A percentile compares a stretch with the other conserved stretches of the same genome.
Evolutionary conservation across 177 flowering plant species (phyloP).

Genomic region (Telopea speciosissima): DNA sequence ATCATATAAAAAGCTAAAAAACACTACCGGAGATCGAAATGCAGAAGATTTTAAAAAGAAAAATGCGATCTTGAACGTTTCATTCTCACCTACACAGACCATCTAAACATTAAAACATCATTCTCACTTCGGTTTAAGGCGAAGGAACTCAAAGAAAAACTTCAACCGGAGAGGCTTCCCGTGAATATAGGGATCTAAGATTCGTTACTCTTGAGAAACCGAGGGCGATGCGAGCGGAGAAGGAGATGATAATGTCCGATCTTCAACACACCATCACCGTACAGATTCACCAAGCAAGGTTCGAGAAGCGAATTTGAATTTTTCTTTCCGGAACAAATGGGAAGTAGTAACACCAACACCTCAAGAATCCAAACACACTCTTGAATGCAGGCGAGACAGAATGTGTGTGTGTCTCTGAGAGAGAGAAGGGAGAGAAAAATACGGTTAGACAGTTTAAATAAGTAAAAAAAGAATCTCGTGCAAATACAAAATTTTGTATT

Average conservation of each 20-base stretch:
- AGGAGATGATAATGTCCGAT: conserved; percentile 2
- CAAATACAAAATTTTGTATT: background rate
- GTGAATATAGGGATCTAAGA: background rate
- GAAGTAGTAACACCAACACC: background rate
- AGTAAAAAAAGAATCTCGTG: background rate
- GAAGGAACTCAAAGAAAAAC: background rate
- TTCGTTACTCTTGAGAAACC: background rate
- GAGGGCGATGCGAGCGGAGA: background rate
- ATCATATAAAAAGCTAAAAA: background rate
- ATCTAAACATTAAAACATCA: background rate
- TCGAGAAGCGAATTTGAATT: background rate
- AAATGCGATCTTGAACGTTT: background rate
- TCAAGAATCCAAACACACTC: background rate
- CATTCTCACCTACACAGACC: background rate
- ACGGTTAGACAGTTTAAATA: conserved; percentile 14
- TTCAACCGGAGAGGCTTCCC: background rate
- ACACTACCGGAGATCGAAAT: background rate
- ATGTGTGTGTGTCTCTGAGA: too few relatives aligned
- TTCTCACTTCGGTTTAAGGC: conserved; percentile 2
- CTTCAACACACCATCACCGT: conserved; percentile 9
- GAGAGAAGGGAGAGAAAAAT: background rate
- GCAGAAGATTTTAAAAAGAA: background rate
- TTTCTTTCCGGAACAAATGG: background rate
- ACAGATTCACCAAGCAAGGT: background rate
- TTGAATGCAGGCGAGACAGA: background rate